Base-by-base conservation (phyloP, 306 rosid species). In the Quillaja saponaria region DNA sequence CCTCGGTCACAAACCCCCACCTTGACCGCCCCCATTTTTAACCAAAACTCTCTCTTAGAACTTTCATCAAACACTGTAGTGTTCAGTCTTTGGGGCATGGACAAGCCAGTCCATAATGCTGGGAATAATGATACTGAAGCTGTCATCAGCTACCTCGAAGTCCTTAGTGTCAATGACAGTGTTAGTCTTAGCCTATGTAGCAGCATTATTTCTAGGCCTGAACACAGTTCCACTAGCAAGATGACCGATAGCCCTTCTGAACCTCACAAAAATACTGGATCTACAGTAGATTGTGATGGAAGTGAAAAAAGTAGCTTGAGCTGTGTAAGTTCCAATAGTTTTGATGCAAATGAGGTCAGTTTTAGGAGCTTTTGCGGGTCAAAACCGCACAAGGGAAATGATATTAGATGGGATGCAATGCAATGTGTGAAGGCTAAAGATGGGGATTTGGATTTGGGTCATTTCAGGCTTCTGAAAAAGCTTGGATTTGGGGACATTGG, bases 401-500 rank as follows among this genome's bases (percentile, higher is more conserved):
- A 82, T 13, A 35, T 54, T 3, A 34, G 82, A 25, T 82, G 88
- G 88, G 88, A 82, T 20, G 73, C 82, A 19, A 76, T 82, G 18
- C 88, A 73, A 18, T 41, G 58, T 5, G 65, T 67, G 52, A 82
- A 69, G 45, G 64, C 35, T 3, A 76, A 73, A 73, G 65, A 72
- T 33, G 82, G 75, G 49, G 70, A 69, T 57, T 69, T 82, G 72
- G 78, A 82, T 12, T 59, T 82, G 55, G 80, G 75, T 9, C 71
- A 82, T 55, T 82, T 82, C 68, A 62, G 78, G 76, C 85, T 82
- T n/a, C 10, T 82, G 82, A 79, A 82, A 75, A 82, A 82, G 80
- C 82, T 82, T 13, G 88, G 88, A 8, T 70, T 76, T 55, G 88
- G 88, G 16, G 88, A 82, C 59, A 82, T 82, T 16, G 85, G 88